A percentile compares a stretch with the other conserved stretches of the same genome.
Conservation (phyloP, 2,329 filamentous ascomycete genomes). For the Colletotrichum australisinense region DNA sequence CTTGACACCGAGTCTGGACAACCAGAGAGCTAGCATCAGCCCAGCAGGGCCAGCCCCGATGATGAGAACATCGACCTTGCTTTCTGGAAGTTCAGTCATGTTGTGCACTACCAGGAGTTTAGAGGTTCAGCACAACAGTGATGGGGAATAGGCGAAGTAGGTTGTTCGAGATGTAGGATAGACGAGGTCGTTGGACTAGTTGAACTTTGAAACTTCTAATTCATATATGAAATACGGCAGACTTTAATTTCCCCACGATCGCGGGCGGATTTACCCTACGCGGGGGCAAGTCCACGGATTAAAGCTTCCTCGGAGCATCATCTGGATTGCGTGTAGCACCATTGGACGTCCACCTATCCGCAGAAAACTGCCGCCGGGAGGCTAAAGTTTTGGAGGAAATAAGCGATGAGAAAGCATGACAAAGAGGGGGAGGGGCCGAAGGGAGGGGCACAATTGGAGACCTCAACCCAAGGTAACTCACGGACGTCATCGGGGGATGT, state of each 20-base stretch:
- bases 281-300: not conserved
- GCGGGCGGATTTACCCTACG: not conserved
- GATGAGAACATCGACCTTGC: slow-evolving; percentile 32
- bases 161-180: not conserved
- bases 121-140: no score
- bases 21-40: slow-evolving; percentile 56
- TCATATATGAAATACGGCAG: not conserved
- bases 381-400: slow-evolving; percentile 18
- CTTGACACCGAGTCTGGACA: slow-evolving; percentile 52
- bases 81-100: slow-evolving; percentile 23
- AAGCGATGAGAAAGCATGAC: slow-evolving; percentile 36
- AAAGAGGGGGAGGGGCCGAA: slow-evolving; percentile 23
- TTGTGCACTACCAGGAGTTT: not conserved
- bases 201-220: not conserved
- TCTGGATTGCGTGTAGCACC: not conserved
- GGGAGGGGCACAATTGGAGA: slow-evolving; percentile 13
- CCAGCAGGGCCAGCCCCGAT: slow-evolving; percentile 46
- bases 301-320: not conserved
- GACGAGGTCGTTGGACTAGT: not conserved
- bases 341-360: not conserved
- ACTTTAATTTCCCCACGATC: not conserved
- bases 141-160: not conserved
- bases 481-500: slow-evolving; percentile 19
- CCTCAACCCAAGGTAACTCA: not conserved
- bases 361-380: slow-evolving; percentile 17